Evolutionary conservation across 345 rosid species (phyloP).

Genomic region (Litchi chinensis): DNA sequence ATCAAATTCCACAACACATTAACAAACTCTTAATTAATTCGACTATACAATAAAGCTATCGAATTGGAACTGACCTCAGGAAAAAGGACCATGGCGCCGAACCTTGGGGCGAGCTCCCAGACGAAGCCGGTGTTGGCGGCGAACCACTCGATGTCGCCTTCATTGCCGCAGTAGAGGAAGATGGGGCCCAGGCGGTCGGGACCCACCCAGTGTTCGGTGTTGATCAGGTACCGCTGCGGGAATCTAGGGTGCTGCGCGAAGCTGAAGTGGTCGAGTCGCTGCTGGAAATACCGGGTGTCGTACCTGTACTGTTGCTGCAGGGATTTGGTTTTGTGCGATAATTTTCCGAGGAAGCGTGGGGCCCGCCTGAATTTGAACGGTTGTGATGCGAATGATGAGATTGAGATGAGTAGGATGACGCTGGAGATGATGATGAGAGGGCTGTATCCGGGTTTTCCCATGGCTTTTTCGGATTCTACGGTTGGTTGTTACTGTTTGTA

Average conservation of each 20-base stretch:
- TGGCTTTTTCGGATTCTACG: constrained; percentile 3
- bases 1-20: constrained; percentile 13
- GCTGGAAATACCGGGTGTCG: constrained; percentile 63
- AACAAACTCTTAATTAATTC: no score
- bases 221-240: constrained; percentile 69
- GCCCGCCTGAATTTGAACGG: constrained; percentile 18
- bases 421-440: constrained; percentile 8
- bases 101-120: constrained; percentile 80
- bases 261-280: constrained; percentile 81
- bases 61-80: constrained; percentile 55
- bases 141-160: constrained; percentile 88
- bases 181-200: constrained; percentile 61
- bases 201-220: constrained; percentile 67
- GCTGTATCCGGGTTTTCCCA: constrained; percentile 33
- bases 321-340: constrained; percentile 25
- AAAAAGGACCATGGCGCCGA: constrained; percentile 80
- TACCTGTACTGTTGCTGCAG: constrained; percentile 39
- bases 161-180: constrained; percentile 88
- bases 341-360: constrained; percentile 46
- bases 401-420: constrained; percentile 23
- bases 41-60: no score
- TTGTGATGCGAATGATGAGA: constrained; percentile 26
- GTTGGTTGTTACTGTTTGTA: not conserved
- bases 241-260: constrained; percentile 62
- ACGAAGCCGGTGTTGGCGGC: constrained; percentile 73